phyloP scores from a whole-genome alignment of 345 rosid species.

The Alliaria petiolata region DNA sequence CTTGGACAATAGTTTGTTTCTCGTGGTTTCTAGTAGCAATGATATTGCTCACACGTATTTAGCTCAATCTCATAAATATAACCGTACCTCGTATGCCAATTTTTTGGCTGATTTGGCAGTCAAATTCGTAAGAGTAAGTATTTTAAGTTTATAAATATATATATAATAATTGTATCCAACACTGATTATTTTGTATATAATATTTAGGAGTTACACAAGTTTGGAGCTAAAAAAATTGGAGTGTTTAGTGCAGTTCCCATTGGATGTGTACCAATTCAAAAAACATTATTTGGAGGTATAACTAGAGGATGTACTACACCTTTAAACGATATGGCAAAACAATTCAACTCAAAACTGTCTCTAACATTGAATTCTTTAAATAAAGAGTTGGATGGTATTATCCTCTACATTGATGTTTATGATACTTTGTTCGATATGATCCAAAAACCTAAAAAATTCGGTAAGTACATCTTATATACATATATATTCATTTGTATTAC shows the following conservation, averaged over 20 bases:
- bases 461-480: conserved; percentile 1
- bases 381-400: conserved; percentile 2
- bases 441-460: conserved; percentile 31
- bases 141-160: background rate
- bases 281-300: conserved; percentile 2
- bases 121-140: conserved; percentile 36
- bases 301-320: background rate
- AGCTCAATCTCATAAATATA: conserved; percentile 24
- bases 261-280: conserved; percentile 13
- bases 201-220: conserved; percentile 9
- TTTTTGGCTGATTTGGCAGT: conserved; percentile 35
- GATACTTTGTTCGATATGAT: conserved; percentile 38
- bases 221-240: conserved; percentile 21
- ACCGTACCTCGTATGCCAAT: conserved; percentile 33
- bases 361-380: background rate
- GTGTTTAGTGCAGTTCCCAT: background rate
- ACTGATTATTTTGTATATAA: background rate
- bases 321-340: background rate
- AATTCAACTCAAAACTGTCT: background rate
- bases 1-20: conserved; percentile 33
- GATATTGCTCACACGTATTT: conserved; percentile 54
- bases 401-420: conserved; percentile 22
- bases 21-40: conserved; percentile 43
- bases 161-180: background rate
- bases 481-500: background rate